These are phyloP conservation scores for Cutaneotrichosporon mucoides DNA, from an alignment of 1,284 basidiomycete species.

Conservation along the genomic window DNA sequence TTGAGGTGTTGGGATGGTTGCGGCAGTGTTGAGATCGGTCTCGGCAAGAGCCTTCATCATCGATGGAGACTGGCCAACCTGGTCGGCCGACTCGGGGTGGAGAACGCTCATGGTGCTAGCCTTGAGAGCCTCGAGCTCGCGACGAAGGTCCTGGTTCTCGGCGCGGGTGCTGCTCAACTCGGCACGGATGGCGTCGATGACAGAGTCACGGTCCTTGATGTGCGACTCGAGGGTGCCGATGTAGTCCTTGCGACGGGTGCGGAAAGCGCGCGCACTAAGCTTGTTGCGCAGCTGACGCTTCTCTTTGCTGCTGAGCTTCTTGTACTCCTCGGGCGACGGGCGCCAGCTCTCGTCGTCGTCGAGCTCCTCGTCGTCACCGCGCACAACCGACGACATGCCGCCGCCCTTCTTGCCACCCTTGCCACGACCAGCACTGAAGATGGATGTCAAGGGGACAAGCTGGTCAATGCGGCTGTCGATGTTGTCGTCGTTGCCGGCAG, in stretches of 20 bases:
- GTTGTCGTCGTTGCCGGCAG: constrained; percentile 21
- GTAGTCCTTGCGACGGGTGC: constrained; percentile 91
- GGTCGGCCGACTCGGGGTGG: constrained; percentile 42
- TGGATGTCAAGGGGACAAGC: constrained; percentile 42
- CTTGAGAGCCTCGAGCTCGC: constrained; percentile 80
- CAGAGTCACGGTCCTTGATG: constrained; percentile 83
- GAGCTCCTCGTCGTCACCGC: constrained; percentile 45
- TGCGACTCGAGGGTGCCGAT: constrained; percentile 89
- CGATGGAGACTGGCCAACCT: constrained; percentile 39
- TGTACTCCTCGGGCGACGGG: constrained; percentile 77
- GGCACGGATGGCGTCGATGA: constrained; percentile 80
- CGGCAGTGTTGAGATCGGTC: constrained; percentile 7
- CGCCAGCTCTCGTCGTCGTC: constrained; percentile 50
- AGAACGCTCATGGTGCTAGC: constrained; percentile 53
- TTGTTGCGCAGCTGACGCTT: constrained; percentile 95
- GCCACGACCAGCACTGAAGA: constrained; percentile 48
- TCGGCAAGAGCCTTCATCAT: constrained; percentile 37
- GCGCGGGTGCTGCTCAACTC: constrained; percentile 73
- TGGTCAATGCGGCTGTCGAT: constrained; percentile 38
- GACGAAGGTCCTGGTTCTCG: constrained; percentile 77
- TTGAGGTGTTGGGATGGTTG: not conserved
- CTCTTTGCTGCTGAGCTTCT: constrained; percentile 91
- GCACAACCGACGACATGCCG: constrained; percentile 49
- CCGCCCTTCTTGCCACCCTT: constrained; percentile 51
- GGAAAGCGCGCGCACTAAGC: constrained; percentile 91